phyloP scores from a whole-genome alignment of 2,329 filamentous ascomycete genomes.

The Aspergillus vadensis region DNA sequence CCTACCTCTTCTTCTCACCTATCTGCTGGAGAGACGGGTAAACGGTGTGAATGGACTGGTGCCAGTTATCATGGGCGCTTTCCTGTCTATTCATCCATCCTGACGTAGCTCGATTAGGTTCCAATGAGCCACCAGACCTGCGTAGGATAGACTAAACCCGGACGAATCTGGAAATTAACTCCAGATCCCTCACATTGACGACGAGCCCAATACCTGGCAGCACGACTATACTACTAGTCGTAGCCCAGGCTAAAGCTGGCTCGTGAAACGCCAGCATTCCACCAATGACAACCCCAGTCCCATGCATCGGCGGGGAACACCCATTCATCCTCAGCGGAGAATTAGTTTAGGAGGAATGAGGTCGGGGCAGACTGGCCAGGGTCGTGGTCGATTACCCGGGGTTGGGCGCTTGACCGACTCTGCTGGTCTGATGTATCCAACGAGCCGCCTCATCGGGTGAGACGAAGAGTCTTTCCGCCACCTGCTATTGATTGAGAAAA shows the following conservation, averaged over 20 bases:
- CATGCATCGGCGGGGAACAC: background rate
- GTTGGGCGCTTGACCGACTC: conserved; percentile 15
- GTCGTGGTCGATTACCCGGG: conserved; percentile 10
- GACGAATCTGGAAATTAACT: conserved; percentile 8
- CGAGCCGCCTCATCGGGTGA: conserved; percentile 6
- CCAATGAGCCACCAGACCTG: background rate
- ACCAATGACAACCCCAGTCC: conserved; percentile 1
- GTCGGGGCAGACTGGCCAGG: conserved; percentile 1
- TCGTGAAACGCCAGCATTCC: conserved; percentile 9
- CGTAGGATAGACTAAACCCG: background rate
- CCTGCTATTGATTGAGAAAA: background rate
- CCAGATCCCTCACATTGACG: conserved; percentile 12
- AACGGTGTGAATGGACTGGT: background rate
- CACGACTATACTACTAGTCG: background rate
- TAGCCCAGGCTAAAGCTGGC: conserved; percentile 1
- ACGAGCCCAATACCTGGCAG: background rate
- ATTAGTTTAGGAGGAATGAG: background rate
- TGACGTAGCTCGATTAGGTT: conserved; percentile 8
- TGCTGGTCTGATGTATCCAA: conserved; percentile 11
- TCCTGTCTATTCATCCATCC: background rate
- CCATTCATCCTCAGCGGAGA: conserved; percentile 13
- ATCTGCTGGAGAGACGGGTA: too few species aligned
- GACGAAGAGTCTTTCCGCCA: background rate
- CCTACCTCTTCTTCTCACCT: background rate
- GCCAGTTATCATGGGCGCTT: background rate